Conservation (phyloP, 2,329 filamentous ascomycete species). For the Fusarium austroafricanum region DNA sequence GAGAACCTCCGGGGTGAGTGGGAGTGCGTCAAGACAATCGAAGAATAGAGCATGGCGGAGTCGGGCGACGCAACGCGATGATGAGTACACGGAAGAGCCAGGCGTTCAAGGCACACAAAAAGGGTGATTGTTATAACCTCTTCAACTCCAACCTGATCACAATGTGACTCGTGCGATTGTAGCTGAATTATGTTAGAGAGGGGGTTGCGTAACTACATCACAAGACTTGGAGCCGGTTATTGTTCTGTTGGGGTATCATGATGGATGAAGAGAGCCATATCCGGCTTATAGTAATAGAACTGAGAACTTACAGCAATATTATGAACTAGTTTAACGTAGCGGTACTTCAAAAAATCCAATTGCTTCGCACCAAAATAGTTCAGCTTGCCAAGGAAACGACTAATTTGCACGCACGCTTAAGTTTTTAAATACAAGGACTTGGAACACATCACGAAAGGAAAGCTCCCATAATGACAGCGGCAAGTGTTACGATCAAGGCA, state of each 20-base stretch:
- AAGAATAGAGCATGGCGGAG: constrained; percentile 77
- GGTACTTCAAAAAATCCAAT: not conserved
- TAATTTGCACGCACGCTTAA: not conserved
- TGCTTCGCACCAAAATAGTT: not conserved
- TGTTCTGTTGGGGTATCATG: not conserved
- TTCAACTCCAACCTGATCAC: constrained; percentile 34
- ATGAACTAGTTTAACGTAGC: constrained; percentile 7
- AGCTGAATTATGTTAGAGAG: constrained; percentile 6
- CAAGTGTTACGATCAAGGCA: constrained; percentile 44
- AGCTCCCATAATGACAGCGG: constrained; percentile 45
- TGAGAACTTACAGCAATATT: constrained; percentile 15
- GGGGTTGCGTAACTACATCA: constrained; percentile 5
- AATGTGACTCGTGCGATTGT: constrained; percentile 19
- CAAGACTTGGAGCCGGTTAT: not conserved
- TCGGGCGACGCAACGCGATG: constrained; percentile 67
- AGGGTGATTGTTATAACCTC: constrained; percentile 42
- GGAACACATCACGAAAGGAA: constrained; percentile 44
- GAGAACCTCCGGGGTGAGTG: constrained; percentile 96
- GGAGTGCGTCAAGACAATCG: constrained; percentile 97
- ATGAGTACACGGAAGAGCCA: constrained; percentile 62
- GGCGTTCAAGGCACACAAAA: constrained; percentile 53
- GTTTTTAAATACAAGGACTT: not conserved
- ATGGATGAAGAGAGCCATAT: not conserved
- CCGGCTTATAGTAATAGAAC: constrained; percentile 21
- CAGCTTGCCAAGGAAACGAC: not conserved